Evolutionary conservation across 371 early-diverging fungal species (phyloP).

Genomic region (Syncephalastrum contaminatum): DNA sequence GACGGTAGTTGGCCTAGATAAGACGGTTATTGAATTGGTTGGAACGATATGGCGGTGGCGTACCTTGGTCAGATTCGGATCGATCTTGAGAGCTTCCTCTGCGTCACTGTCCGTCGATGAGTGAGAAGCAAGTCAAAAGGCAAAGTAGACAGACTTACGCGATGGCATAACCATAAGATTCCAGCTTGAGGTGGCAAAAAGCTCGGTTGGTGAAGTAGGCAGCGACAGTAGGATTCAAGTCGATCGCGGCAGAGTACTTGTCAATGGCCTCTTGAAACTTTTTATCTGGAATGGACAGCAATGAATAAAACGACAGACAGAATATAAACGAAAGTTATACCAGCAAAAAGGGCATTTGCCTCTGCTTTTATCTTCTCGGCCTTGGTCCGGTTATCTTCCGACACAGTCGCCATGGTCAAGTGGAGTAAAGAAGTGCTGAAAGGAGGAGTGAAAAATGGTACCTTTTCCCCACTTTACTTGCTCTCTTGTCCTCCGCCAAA

Average conservation of each 20-base stretch:
- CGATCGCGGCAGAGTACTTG: constrained; percentile 82
- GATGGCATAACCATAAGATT: constrained; percentile 91
- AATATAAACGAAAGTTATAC: constrained; percentile 29
- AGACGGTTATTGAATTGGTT: not conserved
- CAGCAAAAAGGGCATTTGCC: constrained; percentile 76
- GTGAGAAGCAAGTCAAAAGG: not conserved
- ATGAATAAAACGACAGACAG: not conserved
- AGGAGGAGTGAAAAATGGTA: not conserved
- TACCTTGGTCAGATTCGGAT: constrained; percentile 85
- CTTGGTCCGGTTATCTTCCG: constrained; percentile 48
- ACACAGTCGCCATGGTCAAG: constrained; percentile 12
- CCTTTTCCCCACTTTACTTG: not conserved
- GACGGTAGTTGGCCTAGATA: constrained; percentile 78
- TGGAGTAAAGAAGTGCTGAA: not conserved
- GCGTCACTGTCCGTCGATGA: constrained; percentile 65
- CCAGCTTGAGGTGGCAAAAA: constrained; percentile 83
- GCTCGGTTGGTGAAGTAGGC: constrained; percentile 93
- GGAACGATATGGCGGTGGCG: not conserved
- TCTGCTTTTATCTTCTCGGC: constrained; percentile 72
- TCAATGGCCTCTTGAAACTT: constrained; percentile 83
- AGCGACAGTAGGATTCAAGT: constrained; percentile 77
- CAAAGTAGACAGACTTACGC: constrained; percentile 38
- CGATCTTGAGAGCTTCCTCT: constrained; percentile 79
- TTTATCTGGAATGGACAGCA: constrained; percentile 43
- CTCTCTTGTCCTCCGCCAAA: no score